These are phyloP conservation scores for Malassezia slooffiae DNA, from an alignment of 1,284 basidiomycete species.

Conservation along the genomic window DNA sequence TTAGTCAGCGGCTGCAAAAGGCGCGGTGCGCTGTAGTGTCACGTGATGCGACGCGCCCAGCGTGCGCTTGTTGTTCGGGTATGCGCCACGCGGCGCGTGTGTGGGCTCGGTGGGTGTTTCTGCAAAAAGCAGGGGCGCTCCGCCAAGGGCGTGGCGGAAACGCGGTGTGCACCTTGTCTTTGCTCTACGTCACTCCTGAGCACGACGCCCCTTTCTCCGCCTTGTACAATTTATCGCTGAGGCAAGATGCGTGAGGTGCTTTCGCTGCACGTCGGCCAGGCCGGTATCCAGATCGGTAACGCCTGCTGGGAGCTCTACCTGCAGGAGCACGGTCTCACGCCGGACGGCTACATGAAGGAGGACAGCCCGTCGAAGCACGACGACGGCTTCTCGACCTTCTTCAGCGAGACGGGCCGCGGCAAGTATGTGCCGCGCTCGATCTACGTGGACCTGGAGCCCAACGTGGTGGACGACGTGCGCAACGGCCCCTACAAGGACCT, in stretches of 20 bases:
- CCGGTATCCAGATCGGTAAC: slow-evolving; percentile 65
- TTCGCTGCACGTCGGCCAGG: slow-evolving; percentile 86
- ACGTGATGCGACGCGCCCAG: slow-evolving; percentile 11
- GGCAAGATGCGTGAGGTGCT: slow-evolving; percentile 63
- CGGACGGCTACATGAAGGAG: slow-evolving; percentile 48
- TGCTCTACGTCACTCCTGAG: slow-evolving; percentile 43
- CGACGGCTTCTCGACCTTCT: slow-evolving; percentile 87
- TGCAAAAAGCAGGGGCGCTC: too few relatives aligned
- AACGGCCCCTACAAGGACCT: slow-evolving; percentile 84
- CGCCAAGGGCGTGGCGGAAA: too few relatives aligned
- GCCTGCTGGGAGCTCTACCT: slow-evolving; percentile 80
- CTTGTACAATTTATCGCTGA: too few relatives aligned
- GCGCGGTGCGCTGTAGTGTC: too few relatives aligned
- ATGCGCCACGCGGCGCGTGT: not conserved
- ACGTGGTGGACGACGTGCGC: slow-evolving; percentile 91
- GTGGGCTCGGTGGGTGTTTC: not conserved
- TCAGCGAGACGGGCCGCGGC: slow-evolving; percentile 45
- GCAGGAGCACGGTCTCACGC: slow-evolving; percentile 79
- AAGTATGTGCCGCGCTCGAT: slow-evolving; percentile 93
- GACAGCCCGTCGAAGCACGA: slow-evolving; percentile 65
- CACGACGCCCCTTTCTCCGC: slow-evolving; percentile 8
- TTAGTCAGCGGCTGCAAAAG: too few relatives aligned
- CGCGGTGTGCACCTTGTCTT: slow-evolving; percentile 1
- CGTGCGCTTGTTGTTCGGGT: not conserved
- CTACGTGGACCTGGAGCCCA: slow-evolving; percentile 89